A percentile compares a stretch with the other conserved stretches of the same genome.
These are phyloP conservation scores for Leccinum longicurvipes DNA, from an alignment of 768 basidiomycete species.

Conservation along the genomic window DNA sequence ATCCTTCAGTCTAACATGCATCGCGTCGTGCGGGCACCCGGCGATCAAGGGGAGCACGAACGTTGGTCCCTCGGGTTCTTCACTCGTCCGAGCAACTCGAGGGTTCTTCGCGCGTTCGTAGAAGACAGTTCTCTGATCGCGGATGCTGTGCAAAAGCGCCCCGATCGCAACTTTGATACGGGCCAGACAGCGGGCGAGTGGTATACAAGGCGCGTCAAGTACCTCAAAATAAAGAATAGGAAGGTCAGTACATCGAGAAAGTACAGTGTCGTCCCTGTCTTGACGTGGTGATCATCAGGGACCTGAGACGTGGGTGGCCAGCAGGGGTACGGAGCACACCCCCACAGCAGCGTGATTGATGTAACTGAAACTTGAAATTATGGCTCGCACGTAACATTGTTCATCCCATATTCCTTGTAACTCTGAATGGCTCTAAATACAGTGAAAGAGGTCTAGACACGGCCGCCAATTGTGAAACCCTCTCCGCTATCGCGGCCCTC, in stretches of 20 bases:
- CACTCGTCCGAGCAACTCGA: conserved; percentile 55
- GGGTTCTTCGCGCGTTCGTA: conserved; percentile 47
- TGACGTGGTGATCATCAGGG: conserved; percentile 15
- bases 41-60: too few relatives aligned
- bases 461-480: too few relatives aligned
- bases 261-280: not conserved
- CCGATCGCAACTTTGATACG: conserved; percentile 37
- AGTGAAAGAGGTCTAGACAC: too few relatives aligned
- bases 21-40: too few relatives aligned
- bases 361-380: too few relatives aligned
- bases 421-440: too few relatives aligned
- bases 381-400: too few relatives aligned
- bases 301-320: conserved; percentile 29
- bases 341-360: not conserved
- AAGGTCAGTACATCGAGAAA: conserved; percentile 28
- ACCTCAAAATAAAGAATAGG: conserved; percentile 40
- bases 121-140: conserved; percentile 52
- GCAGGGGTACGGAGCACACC: not conserved
- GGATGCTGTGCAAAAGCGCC: conserved; percentile 33
- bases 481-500: too few relatives aligned
- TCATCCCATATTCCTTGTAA: too few relatives aligned
- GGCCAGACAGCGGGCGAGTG: conserved; percentile 38
- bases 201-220: conserved; percentile 39
- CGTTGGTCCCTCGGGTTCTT: too few relatives aligned
- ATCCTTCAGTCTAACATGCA: too few relatives aligned